Percentiles rank a stretch among this genome's conserved stretches.
These are phyloP conservation scores for Zygotorulaspora danielsina DNA, from an alignment of 805 yeast genomes.

Conservation along the genomic window DNA sequence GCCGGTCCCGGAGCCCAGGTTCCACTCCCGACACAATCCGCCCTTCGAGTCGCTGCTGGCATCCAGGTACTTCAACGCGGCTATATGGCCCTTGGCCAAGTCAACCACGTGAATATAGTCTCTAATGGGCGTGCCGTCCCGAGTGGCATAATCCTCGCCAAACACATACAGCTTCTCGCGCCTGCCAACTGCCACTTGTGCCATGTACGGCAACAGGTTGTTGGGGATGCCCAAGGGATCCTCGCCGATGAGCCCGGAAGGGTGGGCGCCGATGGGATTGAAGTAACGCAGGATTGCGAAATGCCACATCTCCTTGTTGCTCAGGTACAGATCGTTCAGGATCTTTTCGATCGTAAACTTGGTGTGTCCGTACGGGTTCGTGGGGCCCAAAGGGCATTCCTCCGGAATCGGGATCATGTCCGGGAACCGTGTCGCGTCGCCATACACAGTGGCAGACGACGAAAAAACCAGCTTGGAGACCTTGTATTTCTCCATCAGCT, in stretches of 20 bases:
- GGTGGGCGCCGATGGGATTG: constrained; percentile 85
- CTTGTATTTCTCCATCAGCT: constrained; percentile 44
- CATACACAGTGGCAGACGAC: constrained; percentile 80
- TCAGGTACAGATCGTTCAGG: constrained; percentile 48
- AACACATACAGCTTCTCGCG: constrained; percentile 62
- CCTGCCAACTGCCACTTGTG: constrained; percentile 73
- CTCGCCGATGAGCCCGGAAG: constrained; percentile 75
- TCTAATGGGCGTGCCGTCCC: constrained; percentile 77
- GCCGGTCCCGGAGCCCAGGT: constrained; percentile 79
- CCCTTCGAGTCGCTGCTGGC: constrained; percentile 22
- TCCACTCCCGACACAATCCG: constrained; percentile 73
- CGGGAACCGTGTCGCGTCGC: constrained; percentile 69
- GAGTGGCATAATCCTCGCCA: constrained; percentile 65
- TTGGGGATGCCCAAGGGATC: constrained; percentile 77
- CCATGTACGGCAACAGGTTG: constrained; percentile 68
- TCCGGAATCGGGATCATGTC: constrained; percentile 78
- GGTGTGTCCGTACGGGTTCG: constrained; percentile 75
- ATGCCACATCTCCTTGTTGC: constrained; percentile 42
- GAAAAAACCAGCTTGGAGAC: constrained; percentile 62
- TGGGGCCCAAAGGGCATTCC: constrained; percentile 67
- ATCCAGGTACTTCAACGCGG: constrained; percentile 58
- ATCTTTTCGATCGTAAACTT: constrained; percentile 63
- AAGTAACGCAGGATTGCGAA: constrained; percentile 69
- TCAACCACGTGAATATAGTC: constrained; percentile 82
- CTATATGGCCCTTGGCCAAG: constrained; percentile 70